These are phyloP conservation scores for Pichia kluyveri DNA, from an alignment of 805 yeast species.

Conservation along the genomic window DNA sequence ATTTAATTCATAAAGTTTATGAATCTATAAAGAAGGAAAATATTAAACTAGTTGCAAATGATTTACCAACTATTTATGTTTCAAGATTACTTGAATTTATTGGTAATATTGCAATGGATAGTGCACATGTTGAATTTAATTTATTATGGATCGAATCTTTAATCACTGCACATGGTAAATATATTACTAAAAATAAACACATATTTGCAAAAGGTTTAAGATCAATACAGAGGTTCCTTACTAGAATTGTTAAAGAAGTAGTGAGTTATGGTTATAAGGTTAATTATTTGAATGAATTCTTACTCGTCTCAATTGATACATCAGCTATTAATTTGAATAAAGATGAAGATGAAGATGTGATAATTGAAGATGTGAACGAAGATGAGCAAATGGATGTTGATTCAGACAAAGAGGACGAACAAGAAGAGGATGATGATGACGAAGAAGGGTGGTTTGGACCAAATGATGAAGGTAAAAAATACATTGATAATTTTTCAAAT, in stretches of 20 bases:
- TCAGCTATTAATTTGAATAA: conserved; percentile 3
- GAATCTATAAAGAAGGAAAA: conserved; percentile 68
- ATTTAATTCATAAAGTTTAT: conserved; percentile 62
- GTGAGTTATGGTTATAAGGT: conserved; percentile 44
- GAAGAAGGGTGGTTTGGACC: conserved; percentile 29
- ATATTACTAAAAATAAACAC: conserved; percentile 52
- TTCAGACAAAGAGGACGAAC: conserved; percentile 18
- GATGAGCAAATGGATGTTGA: conserved; percentile 19
- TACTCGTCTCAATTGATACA: conserved; percentile 23
- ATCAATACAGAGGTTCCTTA: conserved; percentile 66
- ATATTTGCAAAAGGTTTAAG: conserved; percentile 58
- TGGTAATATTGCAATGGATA: conserved; percentile 55
- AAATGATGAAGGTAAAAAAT: conserved; percentile 18
- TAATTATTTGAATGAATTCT: conserved; percentile 44
- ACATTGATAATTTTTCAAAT: conserved; percentile 26
- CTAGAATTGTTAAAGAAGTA: conserved; percentile 68
- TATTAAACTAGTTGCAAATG: conserved; percentile 55
- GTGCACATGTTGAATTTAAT: conserved; percentile 79
- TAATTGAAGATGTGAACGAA: conserved; percentile 19
- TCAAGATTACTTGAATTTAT: conserved; percentile 59
- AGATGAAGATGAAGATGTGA: conserved; percentile 23
- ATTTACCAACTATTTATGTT: conserved; percentile 70
- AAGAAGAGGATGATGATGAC: conserved; percentile 21
- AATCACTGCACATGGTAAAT: conserved; percentile 67
- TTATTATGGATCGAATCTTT: conserved; percentile 71